These are phyloP conservation scores for Pseudotsuga menziesii DNA, from an alignment of 75 land plant species.

Conservation along the genomic window DNA sequence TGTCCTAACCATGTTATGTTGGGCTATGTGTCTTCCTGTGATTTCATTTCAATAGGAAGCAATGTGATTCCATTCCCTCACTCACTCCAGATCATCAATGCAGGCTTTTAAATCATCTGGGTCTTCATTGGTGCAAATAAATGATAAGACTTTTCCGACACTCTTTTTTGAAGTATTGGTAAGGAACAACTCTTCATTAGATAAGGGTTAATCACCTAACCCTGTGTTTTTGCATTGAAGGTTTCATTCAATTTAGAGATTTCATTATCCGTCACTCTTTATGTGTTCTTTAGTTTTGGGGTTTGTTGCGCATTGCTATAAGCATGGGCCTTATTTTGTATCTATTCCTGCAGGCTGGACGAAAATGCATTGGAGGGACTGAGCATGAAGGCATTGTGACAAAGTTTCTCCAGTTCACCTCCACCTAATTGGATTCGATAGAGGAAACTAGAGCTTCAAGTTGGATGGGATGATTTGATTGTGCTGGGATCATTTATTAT, in stretches of 20 bases:
- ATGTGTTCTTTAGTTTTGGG: not conserved
- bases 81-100: not conserved
- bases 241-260: no score
- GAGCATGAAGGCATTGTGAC: not conserved
- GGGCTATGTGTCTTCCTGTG: not conserved
- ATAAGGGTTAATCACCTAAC: no score
- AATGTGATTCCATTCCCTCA: not conserved
- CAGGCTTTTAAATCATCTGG: not conserved
- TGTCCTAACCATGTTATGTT: not conserved
- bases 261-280: not conserved
- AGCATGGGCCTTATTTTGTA: not conserved
- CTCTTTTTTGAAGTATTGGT: no score
- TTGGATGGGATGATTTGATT: no score
- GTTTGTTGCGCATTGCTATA: not conserved
- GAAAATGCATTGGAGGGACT: not conserved
- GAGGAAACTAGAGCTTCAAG: no score
- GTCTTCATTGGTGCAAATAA: not conserved
- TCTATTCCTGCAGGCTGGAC: conserved; percentile 2
- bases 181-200: no score
- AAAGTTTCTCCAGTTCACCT: not conserved
- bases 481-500: no score
- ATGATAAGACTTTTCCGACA: no score
- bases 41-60: not conserved
- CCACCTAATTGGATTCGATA: not conserved
- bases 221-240: no score